A percentile compares a stretch with the other conserved stretches of the same genome.
Conservation (phyloP, 2,329 filamentous ascomycete genomes). For the Sporothrix pseudoabietina region DNA sequence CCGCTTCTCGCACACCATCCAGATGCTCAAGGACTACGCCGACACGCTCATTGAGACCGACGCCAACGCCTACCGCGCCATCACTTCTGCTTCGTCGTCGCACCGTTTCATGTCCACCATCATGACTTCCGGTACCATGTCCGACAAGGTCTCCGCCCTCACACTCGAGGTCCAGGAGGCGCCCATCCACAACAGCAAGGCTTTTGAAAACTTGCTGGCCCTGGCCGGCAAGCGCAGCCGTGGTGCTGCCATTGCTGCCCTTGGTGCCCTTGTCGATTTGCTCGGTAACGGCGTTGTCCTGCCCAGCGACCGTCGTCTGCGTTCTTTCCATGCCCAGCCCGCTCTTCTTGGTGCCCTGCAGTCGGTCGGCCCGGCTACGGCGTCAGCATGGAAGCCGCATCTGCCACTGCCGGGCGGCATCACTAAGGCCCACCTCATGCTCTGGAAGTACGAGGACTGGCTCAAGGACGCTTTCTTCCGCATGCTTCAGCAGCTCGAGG, state of each 20-base stretch:
- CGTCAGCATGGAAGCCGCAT: slow-evolving; percentile 62
- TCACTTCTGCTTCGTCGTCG: slow-evolving; percentile 78
- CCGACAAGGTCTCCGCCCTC: slow-evolving; percentile 93
- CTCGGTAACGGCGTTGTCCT: slow-evolving; percentile 85
- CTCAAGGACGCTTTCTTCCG: slow-evolving; percentile 93
- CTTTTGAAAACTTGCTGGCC: slow-evolving; percentile 78
- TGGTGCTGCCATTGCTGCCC: slow-evolving; percentile 87
- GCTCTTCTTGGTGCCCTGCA: slow-evolving; percentile 72
- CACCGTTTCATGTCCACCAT: slow-evolving; percentile 97
- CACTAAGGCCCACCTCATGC: slow-evolving; percentile 74
- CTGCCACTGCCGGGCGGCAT: slow-evolving; percentile 73
- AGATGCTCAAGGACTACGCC: slow-evolving; percentile 68
- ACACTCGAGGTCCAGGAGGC: slow-evolving; percentile 96
- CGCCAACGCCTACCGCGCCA: slow-evolving; percentile 71
- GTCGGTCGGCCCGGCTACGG: slow-evolving; percentile 32
- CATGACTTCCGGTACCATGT: slow-evolving; percentile 93
- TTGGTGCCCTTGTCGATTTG: slow-evolving; percentile 91
- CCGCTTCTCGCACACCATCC: slow-evolving; percentile 49
- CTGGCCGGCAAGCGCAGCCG: slow-evolving; percentile 93
- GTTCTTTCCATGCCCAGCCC: slow-evolving; percentile 77
- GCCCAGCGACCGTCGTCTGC: slow-evolving; percentile 78
- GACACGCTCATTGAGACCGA: slow-evolving; percentile 75
- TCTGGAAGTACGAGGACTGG: slow-evolving; percentile 94
- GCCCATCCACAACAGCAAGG: slow-evolving; percentile 86
- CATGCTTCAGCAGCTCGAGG: slow-evolving; percentile 85